Conservation (phyloP, 768 basidiomycete genomes). For the Amanita pallidorosea region DNA sequence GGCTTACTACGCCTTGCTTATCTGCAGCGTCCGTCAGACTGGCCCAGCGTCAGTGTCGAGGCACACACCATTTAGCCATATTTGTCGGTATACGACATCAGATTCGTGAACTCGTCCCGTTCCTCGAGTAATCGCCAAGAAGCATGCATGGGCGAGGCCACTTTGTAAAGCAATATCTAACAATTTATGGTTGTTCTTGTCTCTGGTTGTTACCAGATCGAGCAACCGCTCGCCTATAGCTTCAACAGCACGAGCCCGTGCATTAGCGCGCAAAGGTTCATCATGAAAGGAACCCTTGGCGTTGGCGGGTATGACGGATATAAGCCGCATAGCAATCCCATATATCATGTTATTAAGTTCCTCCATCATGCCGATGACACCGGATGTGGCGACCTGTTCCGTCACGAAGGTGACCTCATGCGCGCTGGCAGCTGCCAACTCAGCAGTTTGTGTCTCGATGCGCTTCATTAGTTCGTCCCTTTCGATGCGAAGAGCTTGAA, state of each 20-base stretch:
- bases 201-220: neutral
- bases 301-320: neutral
- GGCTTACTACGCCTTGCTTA: neutral
- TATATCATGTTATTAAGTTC: neutral
- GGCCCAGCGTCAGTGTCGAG: neutral
- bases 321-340: neutral
- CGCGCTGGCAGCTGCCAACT: neutral
- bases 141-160: neutral
- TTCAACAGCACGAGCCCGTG: neutral
- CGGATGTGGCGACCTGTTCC: neutral
- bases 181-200: neutral
- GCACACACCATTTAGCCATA: neutral
- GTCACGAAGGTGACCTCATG: constrained; percentile 1
- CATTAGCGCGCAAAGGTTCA: neutral
- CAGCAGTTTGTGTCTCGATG: neutral
- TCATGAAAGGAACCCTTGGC: neutral
- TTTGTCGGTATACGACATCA: neutral
- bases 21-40: neutral
- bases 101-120: neutral
- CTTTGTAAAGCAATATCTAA: neutral
- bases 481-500: neutral
- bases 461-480: neutral
- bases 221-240: neutral
- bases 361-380: neutral
- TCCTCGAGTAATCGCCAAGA: neutral